Conservation (phyloP, 805 yeast species). For the Dipodascus albidus region DNA sequence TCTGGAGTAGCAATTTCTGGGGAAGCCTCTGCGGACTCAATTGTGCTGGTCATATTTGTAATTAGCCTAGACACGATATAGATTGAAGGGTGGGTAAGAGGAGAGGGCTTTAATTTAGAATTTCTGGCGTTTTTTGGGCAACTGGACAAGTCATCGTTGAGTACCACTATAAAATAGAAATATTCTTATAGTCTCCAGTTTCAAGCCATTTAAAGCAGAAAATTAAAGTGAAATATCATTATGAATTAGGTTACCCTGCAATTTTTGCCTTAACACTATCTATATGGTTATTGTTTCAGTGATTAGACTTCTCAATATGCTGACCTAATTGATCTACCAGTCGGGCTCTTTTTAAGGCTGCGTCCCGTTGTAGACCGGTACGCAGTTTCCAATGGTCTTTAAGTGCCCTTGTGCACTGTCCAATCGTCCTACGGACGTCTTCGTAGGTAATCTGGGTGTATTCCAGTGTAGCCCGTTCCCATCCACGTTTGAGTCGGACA, state of each 20-base stretch:
- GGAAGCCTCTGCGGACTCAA: not conserved
- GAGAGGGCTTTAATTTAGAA: not conserved
- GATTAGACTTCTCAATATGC: no score
- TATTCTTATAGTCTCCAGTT: not conserved
- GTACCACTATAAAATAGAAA: not conserved
- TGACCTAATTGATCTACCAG: not conserved
- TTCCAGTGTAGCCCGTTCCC: constrained; percentile 19
- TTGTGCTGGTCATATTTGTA: not conserved
- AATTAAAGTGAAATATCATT: not conserved
- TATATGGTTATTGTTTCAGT: no score
- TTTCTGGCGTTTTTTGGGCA: not conserved
- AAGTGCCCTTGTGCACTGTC: constrained; percentile 19
- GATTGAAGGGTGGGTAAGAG: not conserved
- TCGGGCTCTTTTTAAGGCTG: not conserved
- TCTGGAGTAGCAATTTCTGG: not conserved
- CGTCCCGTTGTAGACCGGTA: constrained; percentile 14
- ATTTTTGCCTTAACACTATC: no score
- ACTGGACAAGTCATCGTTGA: not conserved
- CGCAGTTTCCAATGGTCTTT: constrained; percentile 24
- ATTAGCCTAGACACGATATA: not conserved
- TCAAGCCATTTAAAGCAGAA: no score
- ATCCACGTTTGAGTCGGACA: constrained; percentile 23
- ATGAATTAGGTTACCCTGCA: not conserved
- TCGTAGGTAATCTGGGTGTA: constrained; percentile 19
- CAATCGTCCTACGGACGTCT: constrained; percentile 18